A percentile compares a stretch with the other conserved stretches of the same genome.
phyloP scores from a whole-genome alignment of 1,284 basidiomycete genomes.

The Sporisorium graminicola region DNA sequence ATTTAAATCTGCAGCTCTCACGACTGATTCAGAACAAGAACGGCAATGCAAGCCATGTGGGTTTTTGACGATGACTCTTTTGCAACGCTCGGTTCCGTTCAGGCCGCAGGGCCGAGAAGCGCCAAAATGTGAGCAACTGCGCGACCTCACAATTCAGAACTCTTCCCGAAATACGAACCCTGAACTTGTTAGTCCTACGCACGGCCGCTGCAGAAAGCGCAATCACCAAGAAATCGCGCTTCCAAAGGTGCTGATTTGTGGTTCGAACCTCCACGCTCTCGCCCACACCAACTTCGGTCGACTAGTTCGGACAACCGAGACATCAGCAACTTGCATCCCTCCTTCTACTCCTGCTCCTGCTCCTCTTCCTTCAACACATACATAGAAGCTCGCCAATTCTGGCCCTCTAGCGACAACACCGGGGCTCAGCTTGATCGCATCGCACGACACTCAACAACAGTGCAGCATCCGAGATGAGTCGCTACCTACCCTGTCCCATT shows the following conservation, averaged over 20 bases:
- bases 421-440: background rate
- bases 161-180: background rate
- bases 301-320: slow-evolving; percentile 1
- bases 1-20: background rate
- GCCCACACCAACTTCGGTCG: background rate
- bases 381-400: background rate
- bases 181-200: background rate
- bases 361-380: background rate
- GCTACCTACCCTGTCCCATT: background rate
- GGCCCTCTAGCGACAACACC: too few species aligned
- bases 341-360: too few species aligned
- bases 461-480: slow-evolving; percentile 2
- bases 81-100: slow-evolving; percentile 15
- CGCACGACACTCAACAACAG: background rate
- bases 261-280: slow-evolving; percentile 6
- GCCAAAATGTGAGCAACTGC: background rate
- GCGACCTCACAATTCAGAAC: background rate
- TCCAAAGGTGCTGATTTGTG: background rate
- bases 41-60: slow-evolving; percentile 30
- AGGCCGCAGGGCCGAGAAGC: background rate
- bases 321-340: background rate
- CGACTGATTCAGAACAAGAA: background rate
- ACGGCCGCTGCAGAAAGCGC: slow-evolving; percentile 10
- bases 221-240: background rate
- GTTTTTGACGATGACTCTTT: background rate